Conservation (phyloP, 345 rosid genomes). For the Orychophragmus violaceus region DNA sequence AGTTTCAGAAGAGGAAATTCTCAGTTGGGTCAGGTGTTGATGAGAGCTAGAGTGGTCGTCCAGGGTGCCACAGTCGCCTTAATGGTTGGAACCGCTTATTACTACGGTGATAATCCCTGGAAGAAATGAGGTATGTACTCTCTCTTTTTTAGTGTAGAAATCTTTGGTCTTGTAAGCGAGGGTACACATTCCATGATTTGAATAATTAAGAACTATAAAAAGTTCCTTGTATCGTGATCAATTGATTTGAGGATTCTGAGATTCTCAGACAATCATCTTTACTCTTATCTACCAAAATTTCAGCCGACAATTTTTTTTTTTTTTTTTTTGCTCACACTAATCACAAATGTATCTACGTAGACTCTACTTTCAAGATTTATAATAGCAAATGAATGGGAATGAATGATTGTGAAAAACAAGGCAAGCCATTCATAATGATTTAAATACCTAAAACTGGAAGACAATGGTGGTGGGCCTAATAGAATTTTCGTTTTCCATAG, state of each 20-base stretch:
- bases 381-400: neutral
- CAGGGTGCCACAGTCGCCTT: slow-evolving; percentile 85
- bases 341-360: neutral
- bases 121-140: slow-evolving; percentile 33
- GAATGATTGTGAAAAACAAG: neutral
- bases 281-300: neutral
- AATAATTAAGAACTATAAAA: slow-evolving; percentile 7
- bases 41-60: slow-evolving; percentile 80
- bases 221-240: slow-evolving; percentile 7
- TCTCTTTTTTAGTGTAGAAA: slow-evolving; percentile 4
- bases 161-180: neutral
- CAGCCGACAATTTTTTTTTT: neutral
- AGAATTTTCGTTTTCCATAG: neutral
- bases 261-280: neutral
- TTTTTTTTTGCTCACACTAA: neutral
- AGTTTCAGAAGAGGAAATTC: slow-evolving; percentile 78
- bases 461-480: slow-evolving; percentile 8
- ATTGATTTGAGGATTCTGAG: slow-evolving; percentile 16
- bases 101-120: slow-evolving; percentile 92
- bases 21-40: slow-evolving; percentile 60
- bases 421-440: slow-evolving; percentile 9
- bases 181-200: slow-evolving; percentile 15
- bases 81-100: slow-evolving; percentile 85
- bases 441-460: neutral
- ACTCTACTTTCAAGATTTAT: neutral